Conservation (phyloP, 2,329 filamentous ascomycete species). For the Lachnellula hyalina region DNA sequence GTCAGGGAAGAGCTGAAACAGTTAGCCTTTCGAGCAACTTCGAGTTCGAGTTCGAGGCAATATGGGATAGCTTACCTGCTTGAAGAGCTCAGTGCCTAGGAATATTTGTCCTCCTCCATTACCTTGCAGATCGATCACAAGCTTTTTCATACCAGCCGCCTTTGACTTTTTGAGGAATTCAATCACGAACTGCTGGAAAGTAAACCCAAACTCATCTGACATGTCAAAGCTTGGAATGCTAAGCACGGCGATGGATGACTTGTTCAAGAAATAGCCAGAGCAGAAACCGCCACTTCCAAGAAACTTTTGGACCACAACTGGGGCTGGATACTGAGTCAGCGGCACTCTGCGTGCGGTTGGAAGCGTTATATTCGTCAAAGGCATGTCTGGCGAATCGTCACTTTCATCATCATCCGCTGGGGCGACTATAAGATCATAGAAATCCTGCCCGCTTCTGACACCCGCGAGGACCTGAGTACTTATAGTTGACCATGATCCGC, state of each 20-base stretch:
- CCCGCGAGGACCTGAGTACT: not conserved
- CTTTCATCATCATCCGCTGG: not conserved
- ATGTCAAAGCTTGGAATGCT: not conserved
- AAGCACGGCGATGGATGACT: not conserved
- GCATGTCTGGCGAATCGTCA: not conserved
- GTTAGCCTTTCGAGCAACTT: not conserved
- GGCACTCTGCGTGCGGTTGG: not conserved
- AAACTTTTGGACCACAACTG: not conserved
- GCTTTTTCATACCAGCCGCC: slow-evolving; percentile 49
- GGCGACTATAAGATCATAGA: not conserved
- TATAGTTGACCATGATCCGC: not conserved
- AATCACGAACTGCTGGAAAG: not conserved
- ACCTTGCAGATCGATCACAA: slow-evolving; percentile 52
- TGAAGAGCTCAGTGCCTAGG: slow-evolving; percentile 57
- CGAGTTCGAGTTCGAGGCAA: not conserved
- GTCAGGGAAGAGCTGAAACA: not conserved
- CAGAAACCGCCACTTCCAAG: not conserved
- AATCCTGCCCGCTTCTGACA: not conserved
- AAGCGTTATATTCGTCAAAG: not conserved
- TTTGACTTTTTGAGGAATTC: slow-evolving; percentile 23
- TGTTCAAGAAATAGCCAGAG: not conserved
- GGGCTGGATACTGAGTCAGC: not conserved
- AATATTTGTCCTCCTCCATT: slow-evolving; percentile 57
- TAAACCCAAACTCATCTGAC: not conserved
- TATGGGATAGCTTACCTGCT: not conserved